Conservation (phyloP, 139 green algal genomes). For the Chlorella sp. region DNA sequence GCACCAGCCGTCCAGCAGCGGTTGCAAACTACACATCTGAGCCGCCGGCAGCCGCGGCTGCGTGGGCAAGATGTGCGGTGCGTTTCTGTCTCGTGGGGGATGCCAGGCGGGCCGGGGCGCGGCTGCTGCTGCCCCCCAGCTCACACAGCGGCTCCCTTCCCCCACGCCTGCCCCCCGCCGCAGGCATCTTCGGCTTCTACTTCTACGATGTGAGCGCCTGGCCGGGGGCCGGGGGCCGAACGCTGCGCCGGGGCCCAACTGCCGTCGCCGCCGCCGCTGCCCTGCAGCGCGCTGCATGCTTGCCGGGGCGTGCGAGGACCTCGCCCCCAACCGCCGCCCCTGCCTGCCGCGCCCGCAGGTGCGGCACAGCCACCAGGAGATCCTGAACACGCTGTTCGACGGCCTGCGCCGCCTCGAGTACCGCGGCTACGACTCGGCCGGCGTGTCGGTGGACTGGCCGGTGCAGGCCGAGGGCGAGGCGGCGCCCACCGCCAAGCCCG, state of each 20-base stretch:
- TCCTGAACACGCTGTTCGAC: slow-evolving; percentile 91
- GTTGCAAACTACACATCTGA: no score
- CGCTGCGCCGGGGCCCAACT: not conserved
- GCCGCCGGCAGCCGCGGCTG: no score
- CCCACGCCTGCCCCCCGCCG: not conserved
- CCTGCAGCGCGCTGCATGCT: not conserved
- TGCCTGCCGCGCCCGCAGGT: slow-evolving; percentile 43
- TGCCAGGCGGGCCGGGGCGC: not conserved
- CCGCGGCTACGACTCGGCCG: slow-evolving; percentile 96
- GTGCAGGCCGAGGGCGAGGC: slow-evolving; percentile 21
- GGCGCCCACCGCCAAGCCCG: slow-evolving; percentile 32
- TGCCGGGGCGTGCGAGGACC: not conserved
- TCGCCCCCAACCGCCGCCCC: not conserved
- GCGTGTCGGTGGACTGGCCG: slow-evolving; percentile 86
- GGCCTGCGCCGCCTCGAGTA: slow-evolving; percentile 97
- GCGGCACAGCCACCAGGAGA: slow-evolving; percentile 63
- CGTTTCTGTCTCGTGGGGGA: no score
- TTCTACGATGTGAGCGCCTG: slow-evolving; percentile 45
- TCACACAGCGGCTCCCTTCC: not conserved
- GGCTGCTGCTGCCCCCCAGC: not conserved
- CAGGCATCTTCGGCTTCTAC: slow-evolving; percentile 58
- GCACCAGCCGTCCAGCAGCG: no score
- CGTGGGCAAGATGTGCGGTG: not conserved
- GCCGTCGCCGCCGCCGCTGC: not conserved
- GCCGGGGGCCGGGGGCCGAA: not conserved